phyloP scores from a whole-genome alignment of 2,329 filamentous ascomycete species.

The Pseudogymnoascus destructans region DNA sequence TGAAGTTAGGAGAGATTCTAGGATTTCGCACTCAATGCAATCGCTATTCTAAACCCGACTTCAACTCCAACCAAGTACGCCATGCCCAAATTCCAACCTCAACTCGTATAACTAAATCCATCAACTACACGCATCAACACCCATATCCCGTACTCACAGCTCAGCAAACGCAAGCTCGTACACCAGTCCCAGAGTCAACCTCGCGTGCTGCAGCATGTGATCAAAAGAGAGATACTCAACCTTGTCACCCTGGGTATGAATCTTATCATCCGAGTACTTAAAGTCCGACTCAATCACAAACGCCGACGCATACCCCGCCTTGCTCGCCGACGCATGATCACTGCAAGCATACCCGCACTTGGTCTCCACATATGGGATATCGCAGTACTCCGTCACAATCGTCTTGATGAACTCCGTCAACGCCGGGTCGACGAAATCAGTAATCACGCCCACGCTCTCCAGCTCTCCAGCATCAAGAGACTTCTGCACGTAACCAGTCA shows the following conservation, averaged over 20 bases:
- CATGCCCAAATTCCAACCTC: background rate
- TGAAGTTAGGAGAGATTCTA: background rate
- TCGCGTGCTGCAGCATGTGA: constrained; percentile 85
- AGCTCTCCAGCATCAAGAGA: constrained; percentile 70
- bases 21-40: background rate
- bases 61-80: background rate
- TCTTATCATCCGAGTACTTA: constrained; percentile 51
- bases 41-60: background rate
- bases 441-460: constrained; percentile 85
- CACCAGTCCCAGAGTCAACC: constrained; percentile 68
- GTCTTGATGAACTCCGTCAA: constrained; percentile 86
- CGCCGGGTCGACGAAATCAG: constrained; percentile 72
- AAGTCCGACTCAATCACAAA: constrained; percentile 68
- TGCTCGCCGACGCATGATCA: constrained; percentile 60
- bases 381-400: constrained; percentile 76
- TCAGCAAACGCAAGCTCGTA: constrained; percentile 74
- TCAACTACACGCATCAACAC: background rate
- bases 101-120: background rate
- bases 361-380: constrained; percentile 74
- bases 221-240: constrained; percentile 67
- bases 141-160: background rate
- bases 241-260: constrained; percentile 56
- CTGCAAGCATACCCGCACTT: constrained; percentile 81
- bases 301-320: constrained; percentile 60
- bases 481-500: constrained; percentile 80